These are phyloP conservation scores for Silene coronaria DNA, from an alignment of 179 eudicot species.

Conservation along the genomic window DNA sequence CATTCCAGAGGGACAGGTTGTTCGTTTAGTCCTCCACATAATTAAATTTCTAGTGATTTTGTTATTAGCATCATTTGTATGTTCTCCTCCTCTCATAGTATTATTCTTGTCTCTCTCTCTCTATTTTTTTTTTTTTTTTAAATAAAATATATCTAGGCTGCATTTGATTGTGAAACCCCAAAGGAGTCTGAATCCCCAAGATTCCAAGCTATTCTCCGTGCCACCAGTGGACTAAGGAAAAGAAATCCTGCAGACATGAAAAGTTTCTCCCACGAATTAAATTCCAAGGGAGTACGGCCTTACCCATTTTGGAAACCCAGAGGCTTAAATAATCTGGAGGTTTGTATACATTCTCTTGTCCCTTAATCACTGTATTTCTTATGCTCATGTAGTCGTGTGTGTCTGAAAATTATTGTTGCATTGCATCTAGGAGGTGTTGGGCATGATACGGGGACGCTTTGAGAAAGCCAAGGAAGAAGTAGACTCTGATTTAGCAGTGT, in stretches of 20 bases:
- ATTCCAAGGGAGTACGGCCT: slow-evolving; percentile 88
- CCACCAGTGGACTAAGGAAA: slow-evolving; percentile 93
- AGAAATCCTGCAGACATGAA: slow-evolving; percentile 85
- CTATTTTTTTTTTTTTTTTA: no score
- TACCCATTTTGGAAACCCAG: slow-evolving; percentile 96
- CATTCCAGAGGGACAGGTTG: slow-evolving; percentile 88
- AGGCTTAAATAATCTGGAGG: slow-evolving; percentile 90
- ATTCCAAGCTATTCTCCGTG: slow-evolving; percentile 94
- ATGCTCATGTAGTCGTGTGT: slow-evolving; percentile 15
- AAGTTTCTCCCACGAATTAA: slow-evolving; percentile 94
- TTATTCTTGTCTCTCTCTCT: slow-evolving; percentile 10
- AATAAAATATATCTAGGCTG: slow-evolving; percentile 31
- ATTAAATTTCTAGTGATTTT: neutral
- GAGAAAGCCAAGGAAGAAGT: slow-evolving; percentile 99
- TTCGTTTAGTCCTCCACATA: slow-evolving; percentile 1
- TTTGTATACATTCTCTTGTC: slow-evolving; percentile 22
- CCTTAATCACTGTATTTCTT: neutral
- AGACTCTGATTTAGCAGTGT: slow-evolving; percentile 79
- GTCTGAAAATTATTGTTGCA: slow-evolving; percentile 1
- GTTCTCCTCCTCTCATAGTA: slow-evolving; percentile 8
- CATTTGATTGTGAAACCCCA: slow-evolving; percentile 89
- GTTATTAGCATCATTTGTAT: neutral
- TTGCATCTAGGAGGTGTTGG: slow-evolving; percentile 73
- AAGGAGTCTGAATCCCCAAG: slow-evolving; percentile 99
- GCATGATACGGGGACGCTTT: slow-evolving; percentile 80